Conservation (phyloP, 2,329 filamentous ascomycete genomes). For the Alternaria ventricosa region DNA sequence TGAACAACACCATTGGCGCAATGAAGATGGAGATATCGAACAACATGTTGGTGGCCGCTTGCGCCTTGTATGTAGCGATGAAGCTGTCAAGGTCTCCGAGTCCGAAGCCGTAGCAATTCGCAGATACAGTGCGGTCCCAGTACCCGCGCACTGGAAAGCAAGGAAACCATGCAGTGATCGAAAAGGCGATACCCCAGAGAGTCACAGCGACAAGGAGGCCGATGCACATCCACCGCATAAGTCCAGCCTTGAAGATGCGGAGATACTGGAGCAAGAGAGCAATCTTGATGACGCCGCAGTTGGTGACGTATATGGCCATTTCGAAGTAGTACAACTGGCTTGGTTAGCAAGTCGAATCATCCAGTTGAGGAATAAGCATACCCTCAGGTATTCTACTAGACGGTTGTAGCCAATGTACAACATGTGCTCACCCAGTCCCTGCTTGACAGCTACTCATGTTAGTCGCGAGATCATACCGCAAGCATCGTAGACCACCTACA, state of each 20-base stretch:
- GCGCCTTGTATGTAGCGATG: conserved; percentile 32
- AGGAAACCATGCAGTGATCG: conserved; percentile 40
- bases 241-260: conserved; percentile 44
- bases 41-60: conserved; percentile 43
- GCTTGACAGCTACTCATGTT: conserved; percentile 30
- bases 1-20: conserved; percentile 40
- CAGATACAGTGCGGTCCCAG: conserved; percentile 27
- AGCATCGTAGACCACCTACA: conserved; percentile 25
- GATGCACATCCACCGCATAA: conserved; percentile 38
- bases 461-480: not conserved
- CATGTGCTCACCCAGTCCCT: conserved; percentile 45
- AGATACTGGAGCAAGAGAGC: conserved; percentile 47
- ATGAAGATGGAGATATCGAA: conserved; percentile 44
- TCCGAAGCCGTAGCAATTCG: conserved; percentile 41
- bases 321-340: conserved; percentile 38
- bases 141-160: conserved; percentile 35
- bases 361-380: not conserved
- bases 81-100: conserved; percentile 26
- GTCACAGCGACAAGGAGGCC: conserved; percentile 27
- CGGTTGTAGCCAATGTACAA: conserved; percentile 26
- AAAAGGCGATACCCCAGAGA: conserved; percentile 42
- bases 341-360: not conserved
- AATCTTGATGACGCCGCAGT: conserved; percentile 44
- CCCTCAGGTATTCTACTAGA: conserved; percentile 23
- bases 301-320: conserved; percentile 38